Percentiles rank a stretch among this genome's conserved stretches.
phyloP scores from a whole-genome alignment of 257 asterid species.

The Cynanchum wilfordii region DNA sequence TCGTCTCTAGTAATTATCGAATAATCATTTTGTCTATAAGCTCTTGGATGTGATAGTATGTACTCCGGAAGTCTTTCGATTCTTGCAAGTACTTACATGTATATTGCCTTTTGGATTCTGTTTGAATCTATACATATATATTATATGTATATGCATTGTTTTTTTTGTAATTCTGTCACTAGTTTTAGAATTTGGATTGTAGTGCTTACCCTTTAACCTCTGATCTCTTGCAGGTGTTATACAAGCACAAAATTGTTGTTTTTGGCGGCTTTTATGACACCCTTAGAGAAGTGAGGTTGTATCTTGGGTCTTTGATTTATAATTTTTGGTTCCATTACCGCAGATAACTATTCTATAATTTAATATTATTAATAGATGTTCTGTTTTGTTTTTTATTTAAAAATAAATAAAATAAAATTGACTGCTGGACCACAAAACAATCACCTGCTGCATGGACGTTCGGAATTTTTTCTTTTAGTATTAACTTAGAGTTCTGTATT shows the following conservation, averaged over 20 bases:
- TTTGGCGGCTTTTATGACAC: constrained; percentile 99
- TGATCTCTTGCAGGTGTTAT: constrained; percentile 57
- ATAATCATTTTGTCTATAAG: neutral
- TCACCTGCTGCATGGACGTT: neutral
- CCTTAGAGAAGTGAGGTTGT: constrained; percentile 97
- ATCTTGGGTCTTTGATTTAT: constrained; percentile 12
- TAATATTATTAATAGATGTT: neutral
- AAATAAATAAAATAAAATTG: too few relatives aligned
- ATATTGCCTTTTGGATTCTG: neutral
- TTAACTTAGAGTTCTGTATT: neutral
- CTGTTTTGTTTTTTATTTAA: neutral
- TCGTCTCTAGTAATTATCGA: neutral
- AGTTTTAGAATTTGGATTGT: neutral
- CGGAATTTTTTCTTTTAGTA: neutral
- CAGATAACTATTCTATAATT: neutral
- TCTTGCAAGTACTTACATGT: neutral
- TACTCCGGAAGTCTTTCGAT: neutral
- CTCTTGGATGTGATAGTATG: neutral
- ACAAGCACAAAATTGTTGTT: constrained; percentile 90
- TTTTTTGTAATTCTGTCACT: neutral
- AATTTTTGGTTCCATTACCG: neutral
- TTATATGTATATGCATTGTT: neutral
- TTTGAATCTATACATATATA: neutral
- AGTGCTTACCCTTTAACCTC: constrained; percentile 21
- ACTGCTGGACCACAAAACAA: too few relatives aligned